These are phyloP conservation scores for Fusarium proliferatum DNA, from an alignment of 2,329 filamentous ascomycete species.

Conservation along the genomic window DNA sequence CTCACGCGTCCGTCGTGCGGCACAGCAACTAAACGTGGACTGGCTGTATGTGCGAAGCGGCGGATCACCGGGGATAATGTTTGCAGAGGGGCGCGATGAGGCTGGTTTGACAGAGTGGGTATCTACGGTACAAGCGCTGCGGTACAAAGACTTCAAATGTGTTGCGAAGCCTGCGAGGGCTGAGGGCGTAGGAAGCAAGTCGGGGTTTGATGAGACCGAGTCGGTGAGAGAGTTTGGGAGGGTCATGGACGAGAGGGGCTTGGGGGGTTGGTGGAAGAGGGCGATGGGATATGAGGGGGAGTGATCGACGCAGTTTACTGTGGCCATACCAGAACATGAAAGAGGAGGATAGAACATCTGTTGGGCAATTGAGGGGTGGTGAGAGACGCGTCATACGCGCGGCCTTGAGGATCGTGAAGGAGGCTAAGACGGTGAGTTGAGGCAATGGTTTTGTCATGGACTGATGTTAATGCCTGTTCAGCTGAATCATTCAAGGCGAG, in stretches of 20 bases:
- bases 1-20: conserved; percentile 68
- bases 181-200: not conserved
- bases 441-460: not conserved
- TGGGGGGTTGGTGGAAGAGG: conserved; percentile 73
- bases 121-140: conserved; percentile 68
- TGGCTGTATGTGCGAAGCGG: conserved; percentile 73
- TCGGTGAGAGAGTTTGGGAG: conserved; percentile 73
- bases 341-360: not conserved
- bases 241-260: conserved; percentile 68
- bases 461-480: not conserved
- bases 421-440: not conserved
- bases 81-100: conserved; percentile 71
- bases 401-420: conserved; percentile 6
- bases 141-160: conserved; percentile 80
- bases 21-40: conserved; percentile 68
- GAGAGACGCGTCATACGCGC: conserved; percentile 24
- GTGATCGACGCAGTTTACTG: not conserved
- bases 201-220: conserved; percentile 66
- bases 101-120: conserved; percentile 72
- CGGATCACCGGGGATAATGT: conserved; percentile 81
- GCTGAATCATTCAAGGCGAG: not conserved
- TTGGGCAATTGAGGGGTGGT: not conserved
- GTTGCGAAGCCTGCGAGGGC: conserved; percentile 54
- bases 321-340: not conserved
- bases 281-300: conserved; percentile 68